Conservation (phyloP, 257 asterid species). For the Capsicum chinense region DNA sequence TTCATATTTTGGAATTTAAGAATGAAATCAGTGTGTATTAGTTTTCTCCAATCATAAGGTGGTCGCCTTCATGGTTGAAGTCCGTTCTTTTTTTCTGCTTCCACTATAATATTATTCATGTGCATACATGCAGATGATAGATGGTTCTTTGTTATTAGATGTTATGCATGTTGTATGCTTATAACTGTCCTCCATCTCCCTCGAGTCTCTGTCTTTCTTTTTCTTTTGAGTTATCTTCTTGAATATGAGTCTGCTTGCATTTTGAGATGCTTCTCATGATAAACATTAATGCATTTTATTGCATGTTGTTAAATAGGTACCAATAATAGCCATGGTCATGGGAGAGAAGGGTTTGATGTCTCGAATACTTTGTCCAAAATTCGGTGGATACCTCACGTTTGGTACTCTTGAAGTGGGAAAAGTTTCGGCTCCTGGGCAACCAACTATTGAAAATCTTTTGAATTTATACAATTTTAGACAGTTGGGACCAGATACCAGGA, state of each 20-base stretch:
- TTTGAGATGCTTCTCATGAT: background rate
- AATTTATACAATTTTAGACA: slow-evolving; percentile 77
- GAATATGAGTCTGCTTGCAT: slow-evolving; percentile 5
- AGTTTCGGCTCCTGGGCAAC: slow-evolving; percentile 99
- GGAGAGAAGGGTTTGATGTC: slow-evolving; percentile 95
- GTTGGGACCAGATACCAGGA: slow-evolving; percentile 80
- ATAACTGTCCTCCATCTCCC: background rate
- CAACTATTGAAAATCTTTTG: slow-evolving; percentile 80
- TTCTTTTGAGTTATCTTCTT: background rate
- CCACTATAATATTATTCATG: background rate
- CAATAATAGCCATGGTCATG: slow-evolving; percentile 97
- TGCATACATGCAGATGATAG: background rate
- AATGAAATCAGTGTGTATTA: background rate
- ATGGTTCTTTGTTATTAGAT: background rate
- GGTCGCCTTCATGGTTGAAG: background rate
- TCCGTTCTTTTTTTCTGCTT: background rate
- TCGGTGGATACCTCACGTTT: slow-evolving; percentile 95
- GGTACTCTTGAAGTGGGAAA: slow-evolving; percentile 82
- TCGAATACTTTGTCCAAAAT: slow-evolving; percentile 88
- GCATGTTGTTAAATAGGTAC: slow-evolving; percentile 57
- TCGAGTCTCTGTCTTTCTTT: background rate
- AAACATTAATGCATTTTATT: slow-evolving; percentile 9
- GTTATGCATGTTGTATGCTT: slow-evolving; percentile 4
- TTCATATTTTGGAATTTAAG: background rate
- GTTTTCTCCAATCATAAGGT: slow-evolving; percentile 8